These are phyloP conservation scores for Beauveria medogensis DNA, from an alignment of 2,329 filamentous ascomycete species.

Conservation along the genomic window DNA sequence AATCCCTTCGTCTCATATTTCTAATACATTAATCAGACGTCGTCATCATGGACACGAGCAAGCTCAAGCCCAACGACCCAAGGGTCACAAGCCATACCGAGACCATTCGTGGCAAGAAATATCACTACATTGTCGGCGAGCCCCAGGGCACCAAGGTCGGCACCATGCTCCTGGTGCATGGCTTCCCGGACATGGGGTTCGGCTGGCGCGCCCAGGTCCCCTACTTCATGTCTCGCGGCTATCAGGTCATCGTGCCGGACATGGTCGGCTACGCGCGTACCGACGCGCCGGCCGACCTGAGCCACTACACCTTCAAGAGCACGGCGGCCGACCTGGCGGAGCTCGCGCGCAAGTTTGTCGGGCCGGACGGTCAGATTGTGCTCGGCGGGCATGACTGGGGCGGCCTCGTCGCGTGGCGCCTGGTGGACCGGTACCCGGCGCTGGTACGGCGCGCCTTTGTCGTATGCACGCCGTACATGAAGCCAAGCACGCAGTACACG, in stretches of 20 bases:
- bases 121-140: slow-evolving; percentile 52
- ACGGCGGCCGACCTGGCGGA: slow-evolving; percentile 68
- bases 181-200: slow-evolving; percentile 74
- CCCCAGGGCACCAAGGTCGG: slow-evolving; percentile 35
- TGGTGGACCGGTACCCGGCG: slow-evolving; percentile 64
- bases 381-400: slow-evolving; percentile 94
- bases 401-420: slow-evolving; percentile 66
- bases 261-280: slow-evolving; percentile 81
- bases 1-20: not conserved
- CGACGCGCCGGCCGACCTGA: slow-evolving; percentile 53
- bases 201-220: slow-evolving; percentile 91
- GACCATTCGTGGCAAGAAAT: slow-evolving; percentile 44
- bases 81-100: slow-evolving; percentile 24
- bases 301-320: slow-evolving; percentile 62
- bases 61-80: slow-evolving; percentile 50
- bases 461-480: slow-evolving; percentile 67
- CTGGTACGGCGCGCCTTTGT: slow-evolving; percentile 69
- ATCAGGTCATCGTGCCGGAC: slow-evolving; percentile 77
- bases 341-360: slow-evolving; percentile 50
- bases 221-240: slow-evolving; percentile 58
- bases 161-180: slow-evolving; percentile 56
- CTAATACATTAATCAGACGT: not conserved
- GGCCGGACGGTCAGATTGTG: slow-evolving; percentile 51
- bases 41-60: slow-evolving; percentile 45
- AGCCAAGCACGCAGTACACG: slow-evolving; percentile 44